These are phyloP conservation scores for Prunus persica DNA, from an alignment of 306 rosid genomes.

Conservation along the genomic window Prunus_persica_NCBIv2 NC_034014.1:2200501-2201000, in stretches of 20 bases:
- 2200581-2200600: not conserved
- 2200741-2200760: not conserved
- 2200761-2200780: not conserved
- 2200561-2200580: not conserved
- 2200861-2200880: not conserved
- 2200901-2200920: not conserved
- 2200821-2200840: not conserved
- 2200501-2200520: constrained; percentile 53
- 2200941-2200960: not conserved
- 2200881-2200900: not conserved
- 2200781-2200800: not conserved
- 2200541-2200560: constrained; percentile 28
- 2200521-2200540: constrained; percentile 48
- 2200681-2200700: not conserved
- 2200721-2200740: not conserved
- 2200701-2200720: not conserved
- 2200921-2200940: not conserved
- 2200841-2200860: not conserved
- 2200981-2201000: not conserved
- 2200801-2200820: not conserved
- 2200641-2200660: not conserved
- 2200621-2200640: not conserved
- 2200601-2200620: not conserved
- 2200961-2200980: not conserved
- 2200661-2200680: not conserved